Conservation (phyloP, 176 grass and related monocot genomes). For the Phoenix roebelenii region DNA sequence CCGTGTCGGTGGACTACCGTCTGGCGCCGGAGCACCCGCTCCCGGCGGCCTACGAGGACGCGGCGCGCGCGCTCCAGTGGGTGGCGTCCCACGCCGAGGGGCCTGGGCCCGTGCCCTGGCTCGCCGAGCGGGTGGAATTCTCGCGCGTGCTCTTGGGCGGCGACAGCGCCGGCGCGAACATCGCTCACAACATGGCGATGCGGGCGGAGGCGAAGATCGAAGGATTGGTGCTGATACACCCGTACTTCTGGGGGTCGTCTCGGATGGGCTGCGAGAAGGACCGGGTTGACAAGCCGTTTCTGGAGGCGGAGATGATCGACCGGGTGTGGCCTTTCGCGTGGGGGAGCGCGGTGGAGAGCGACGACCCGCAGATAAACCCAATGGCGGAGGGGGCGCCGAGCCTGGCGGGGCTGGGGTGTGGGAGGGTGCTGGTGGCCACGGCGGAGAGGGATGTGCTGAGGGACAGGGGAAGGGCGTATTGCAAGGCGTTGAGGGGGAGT, state of each 20-base stretch:
- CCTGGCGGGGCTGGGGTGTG: no score
- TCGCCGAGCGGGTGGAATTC: neutral
- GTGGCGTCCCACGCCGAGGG: constrained; percentile 14
- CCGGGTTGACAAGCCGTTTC: no score
- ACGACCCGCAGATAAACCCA: no score
- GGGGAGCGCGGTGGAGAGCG: no score
- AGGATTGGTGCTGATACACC: constrained; percentile 42
- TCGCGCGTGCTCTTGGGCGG: constrained; percentile 34
- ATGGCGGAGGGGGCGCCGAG: no score
- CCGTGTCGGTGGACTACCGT: constrained; percentile 40
- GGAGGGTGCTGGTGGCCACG: no score
- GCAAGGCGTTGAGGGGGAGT: no score
- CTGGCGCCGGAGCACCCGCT: constrained; percentile 31
- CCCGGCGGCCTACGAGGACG: constrained; percentile 39
- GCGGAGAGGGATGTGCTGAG: no score
- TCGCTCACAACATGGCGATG: constrained; percentile 40
- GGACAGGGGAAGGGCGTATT: no score
- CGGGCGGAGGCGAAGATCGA: constrained; percentile 13
- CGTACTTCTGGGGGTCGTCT: constrained; percentile 36
- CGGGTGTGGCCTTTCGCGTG: no score
- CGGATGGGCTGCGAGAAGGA: no score
- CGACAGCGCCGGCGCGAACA: constrained; percentile 49
- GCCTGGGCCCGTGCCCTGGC: neutral
- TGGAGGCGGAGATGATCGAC: no score
- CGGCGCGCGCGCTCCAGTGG: constrained; percentile 29